phyloP scores from a whole-genome alignment of 192 early-diverging fungal species.

The Physocladia obscura region DNA sequence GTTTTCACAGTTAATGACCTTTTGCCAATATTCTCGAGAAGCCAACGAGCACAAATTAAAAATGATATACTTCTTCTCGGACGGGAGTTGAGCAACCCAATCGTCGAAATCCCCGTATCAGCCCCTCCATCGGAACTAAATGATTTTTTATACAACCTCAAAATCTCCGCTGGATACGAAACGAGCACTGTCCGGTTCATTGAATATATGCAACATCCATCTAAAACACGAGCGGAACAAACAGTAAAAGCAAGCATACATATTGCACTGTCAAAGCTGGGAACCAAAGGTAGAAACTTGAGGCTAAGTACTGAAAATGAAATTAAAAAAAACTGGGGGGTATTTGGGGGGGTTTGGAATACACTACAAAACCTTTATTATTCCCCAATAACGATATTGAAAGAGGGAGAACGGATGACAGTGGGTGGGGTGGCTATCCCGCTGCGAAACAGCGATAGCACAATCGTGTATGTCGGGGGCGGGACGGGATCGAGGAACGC shows the following conservation, averaged over 20 bases:
- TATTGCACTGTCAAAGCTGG: not conserved
- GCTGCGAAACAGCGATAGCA: not conserved
- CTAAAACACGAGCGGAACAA: not conserved
- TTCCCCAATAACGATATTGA: constrained; percentile 4
- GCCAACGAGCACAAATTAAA: constrained; percentile 1
- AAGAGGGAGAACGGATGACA: not conserved
- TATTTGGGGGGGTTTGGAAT: not conserved
- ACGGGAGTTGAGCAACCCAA: not conserved
- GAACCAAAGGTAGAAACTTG: not conserved
- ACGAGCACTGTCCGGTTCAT: not conserved
- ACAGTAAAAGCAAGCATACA: not conserved
- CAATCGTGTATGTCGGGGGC: not conserved
- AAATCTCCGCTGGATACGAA: constrained; percentile 20
- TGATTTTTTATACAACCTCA: constrained; percentile 5
- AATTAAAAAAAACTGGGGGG: not conserved
- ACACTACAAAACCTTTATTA: not conserved
- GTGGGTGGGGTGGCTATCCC: not conserved
- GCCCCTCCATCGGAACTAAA: not conserved
- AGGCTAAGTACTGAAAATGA: not conserved
- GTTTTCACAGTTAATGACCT: constrained; percentile 26
- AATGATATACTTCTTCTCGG: constrained; percentile 11
- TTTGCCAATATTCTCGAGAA: constrained; percentile 3
- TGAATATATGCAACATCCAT: not conserved
- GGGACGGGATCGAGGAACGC: not conserved
- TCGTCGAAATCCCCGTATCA: not conserved